Conservation (phyloP, 345 rosid genomes). For the Lenwebbia sp. region DNA sequence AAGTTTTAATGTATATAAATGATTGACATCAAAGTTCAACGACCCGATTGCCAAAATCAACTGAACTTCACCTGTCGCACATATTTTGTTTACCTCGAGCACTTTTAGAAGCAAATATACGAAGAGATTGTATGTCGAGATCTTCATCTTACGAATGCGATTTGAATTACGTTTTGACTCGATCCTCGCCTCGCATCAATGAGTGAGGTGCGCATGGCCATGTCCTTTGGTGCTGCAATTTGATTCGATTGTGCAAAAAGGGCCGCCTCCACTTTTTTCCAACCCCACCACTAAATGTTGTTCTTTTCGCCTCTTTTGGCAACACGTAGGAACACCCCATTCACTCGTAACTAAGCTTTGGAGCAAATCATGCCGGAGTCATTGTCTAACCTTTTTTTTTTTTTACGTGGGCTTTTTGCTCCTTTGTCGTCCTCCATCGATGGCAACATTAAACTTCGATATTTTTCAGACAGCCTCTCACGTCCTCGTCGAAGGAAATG, state of each 20-base stretch:
- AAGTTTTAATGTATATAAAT: not conserved
- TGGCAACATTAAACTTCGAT: not conserved
- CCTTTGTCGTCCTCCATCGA: not conserved
- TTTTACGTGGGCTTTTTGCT: not conserved
- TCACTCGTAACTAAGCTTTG: not conserved
- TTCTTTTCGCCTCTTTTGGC: not conserved
- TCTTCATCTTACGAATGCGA: not conserved
- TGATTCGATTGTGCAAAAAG: not conserved
- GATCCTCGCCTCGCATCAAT: too few relatives aligned
- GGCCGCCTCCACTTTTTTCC: not conserved
- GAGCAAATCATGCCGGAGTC: not conserved
- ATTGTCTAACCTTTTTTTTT: not conserved
- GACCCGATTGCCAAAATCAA: not conserved
- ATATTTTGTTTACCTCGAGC: not conserved
- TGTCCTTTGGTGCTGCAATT: not conserved
- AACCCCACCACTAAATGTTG: not conserved
- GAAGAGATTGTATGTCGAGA: not conserved
- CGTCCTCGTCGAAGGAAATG: rapidly evolving
- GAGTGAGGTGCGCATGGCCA: not conserved
- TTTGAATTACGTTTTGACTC: not conserved
- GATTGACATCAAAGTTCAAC: not conserved
- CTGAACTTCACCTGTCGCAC: not conserved
- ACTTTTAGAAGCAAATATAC: not conserved
- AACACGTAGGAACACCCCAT: not conserved
- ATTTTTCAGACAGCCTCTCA: not conserved